phyloP scores from a whole-genome alignment of 2,329 filamentous ascomycete species.

The Cytospora leucostoma region DNA sequence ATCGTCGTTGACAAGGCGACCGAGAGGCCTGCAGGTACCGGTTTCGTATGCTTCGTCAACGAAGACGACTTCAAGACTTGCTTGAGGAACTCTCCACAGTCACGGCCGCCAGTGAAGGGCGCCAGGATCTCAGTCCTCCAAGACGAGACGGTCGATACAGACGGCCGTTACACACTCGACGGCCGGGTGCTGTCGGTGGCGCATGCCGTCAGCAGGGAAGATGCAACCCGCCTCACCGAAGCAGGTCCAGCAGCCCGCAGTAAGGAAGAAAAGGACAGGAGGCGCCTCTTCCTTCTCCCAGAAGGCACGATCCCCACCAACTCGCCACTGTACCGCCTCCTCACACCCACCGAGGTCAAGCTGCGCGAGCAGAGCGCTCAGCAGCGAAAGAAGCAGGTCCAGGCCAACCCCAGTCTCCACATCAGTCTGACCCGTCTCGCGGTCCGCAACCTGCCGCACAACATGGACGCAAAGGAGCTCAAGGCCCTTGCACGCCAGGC shows the following conservation, averaged over 20 bases:
- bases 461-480: conserved; percentile 80
- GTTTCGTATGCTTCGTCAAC: conserved; percentile 90
- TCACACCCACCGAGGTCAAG: conserved; percentile 78
- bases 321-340: conserved; percentile 73
- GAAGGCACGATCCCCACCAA: conserved; percentile 82
- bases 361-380: conserved; percentile 85
- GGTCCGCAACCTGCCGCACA: conserved; percentile 85
- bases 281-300: conserved; percentile 80
- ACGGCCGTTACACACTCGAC: conserved; percentile 85
- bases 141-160: conserved; percentile 78
- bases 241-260: conserved; percentile 66
- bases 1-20: conserved; percentile 86
- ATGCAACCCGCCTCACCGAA: conserved; percentile 75
- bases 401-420: conserved; percentile 86
- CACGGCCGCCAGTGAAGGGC: conserved; percentile 47
- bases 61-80: conserved; percentile 74
- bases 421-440: conserved; percentile 88
- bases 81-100: conserved; percentile 71
- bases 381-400: conserved; percentile 87
- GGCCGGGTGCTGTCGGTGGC: conserved; percentile 84
- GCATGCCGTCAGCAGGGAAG: conserved; percentile 79
- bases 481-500: conserved; percentile 89
- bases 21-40: conserved; percentile 85
- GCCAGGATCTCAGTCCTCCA: conserved; percentile 82
- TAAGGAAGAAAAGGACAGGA: conserved; percentile 79